Evolutionary conservation across 31 red algal species (phyloP).

Genomic region (Odonthalia washingtoniensis): DNA sequence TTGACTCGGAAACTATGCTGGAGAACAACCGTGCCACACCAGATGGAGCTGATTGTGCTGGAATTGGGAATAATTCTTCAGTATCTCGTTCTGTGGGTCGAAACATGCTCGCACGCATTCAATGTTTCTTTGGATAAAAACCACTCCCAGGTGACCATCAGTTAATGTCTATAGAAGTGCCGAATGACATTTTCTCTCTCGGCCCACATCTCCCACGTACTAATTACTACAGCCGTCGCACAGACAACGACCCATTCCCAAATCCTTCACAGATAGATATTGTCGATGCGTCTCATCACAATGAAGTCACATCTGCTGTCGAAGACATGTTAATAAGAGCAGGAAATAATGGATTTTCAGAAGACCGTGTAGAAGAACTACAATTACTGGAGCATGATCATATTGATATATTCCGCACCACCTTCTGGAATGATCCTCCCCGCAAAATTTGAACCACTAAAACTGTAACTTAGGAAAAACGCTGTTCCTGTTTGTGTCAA

Average conservation of each 20-base stretch:
- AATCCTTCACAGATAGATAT: not conserved
- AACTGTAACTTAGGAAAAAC: not conserved
- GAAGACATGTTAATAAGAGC: not conserved
- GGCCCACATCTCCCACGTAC: not conserved
- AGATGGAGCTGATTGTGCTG: conserved; percentile 31
- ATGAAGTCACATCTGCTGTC: not conserved
- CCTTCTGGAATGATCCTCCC: not conserved
- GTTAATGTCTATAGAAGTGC: no score
- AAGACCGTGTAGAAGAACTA: not conserved
- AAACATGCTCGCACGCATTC: not conserved
- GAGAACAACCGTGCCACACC: not conserved
- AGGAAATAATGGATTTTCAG: not conserved
- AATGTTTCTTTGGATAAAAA: not conserved
- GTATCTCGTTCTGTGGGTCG: not conserved
- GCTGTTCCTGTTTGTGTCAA: not conserved
- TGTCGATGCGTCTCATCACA: not conserved
- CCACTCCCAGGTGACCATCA: not conserved
- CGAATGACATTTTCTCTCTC: not conserved
- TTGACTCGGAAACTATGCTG: no score
- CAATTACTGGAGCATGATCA: not conserved
- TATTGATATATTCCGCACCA: not conserved
- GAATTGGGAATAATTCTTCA: not conserved
- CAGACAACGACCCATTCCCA: not conserved
- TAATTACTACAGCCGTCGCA: not conserved
- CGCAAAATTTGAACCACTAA: not conserved